Base-by-base conservation (phyloP, 148 eudicot species). In the Mesembryanthemum crystallinum region DNA sequence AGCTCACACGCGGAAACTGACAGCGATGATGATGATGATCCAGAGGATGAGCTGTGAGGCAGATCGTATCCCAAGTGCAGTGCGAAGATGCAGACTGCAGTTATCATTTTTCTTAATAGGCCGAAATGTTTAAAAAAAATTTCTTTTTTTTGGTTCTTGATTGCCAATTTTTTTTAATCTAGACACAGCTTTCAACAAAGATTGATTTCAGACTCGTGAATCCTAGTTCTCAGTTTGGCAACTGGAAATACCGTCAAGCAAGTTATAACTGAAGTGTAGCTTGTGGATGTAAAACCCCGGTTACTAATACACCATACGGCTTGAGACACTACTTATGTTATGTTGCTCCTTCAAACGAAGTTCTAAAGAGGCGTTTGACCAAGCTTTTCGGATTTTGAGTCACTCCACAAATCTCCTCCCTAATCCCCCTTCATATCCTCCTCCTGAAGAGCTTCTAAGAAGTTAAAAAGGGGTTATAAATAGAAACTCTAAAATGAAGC, bases 1-100 rank as follows among this genome's bases (percentile, higher is more conserved):
- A 73, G 42, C 69, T 71, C 78, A 13, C 71, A 52, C 30, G 58
- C 33, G 35, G 69, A 76, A 11, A 61, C 27, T 24, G 79, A 51
- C 39, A 65, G 78, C 69, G 77, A 76, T 65, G 78, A 77, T 21
- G 85, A 67, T 32, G 88, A 67, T 21, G 63, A 77, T 24, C 61
- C 39, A 29, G 64, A 86, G 29, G 85, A 66, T 71, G 93, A 89
- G 72, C 90, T 89, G 54, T 89, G 84, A 81, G 69, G 73, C 67
- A 51, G 42, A n/a, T 61, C 23, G 64, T 45, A 25, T 71, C 30
- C 67, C n/a, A 17, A 29, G n/a, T 52, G 60, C 57, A 57, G 37
- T 18, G 30, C 57, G 64, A 64, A 64, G 71, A 69, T 65, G 18
- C 60, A 29, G 47, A 61, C 35, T 47, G 37, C 61, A 28, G 42